Conservation (phyloP, 129 eudicot genomes). For the Saussurea involucrata region DNA sequence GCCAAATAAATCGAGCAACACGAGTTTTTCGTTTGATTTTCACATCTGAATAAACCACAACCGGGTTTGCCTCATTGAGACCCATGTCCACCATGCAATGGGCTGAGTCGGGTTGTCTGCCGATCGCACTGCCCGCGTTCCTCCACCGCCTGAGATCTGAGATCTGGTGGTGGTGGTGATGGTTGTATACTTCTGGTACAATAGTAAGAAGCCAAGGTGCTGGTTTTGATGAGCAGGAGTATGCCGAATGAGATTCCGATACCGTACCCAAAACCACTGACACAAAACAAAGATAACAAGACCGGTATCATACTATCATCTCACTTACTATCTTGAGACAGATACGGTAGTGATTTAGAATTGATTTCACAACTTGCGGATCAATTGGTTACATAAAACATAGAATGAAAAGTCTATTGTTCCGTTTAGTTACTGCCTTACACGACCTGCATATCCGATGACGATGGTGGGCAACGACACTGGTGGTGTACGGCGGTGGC, state of each 20-base stretch:
- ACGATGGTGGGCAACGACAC: too few species aligned
- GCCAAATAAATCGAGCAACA: constrained; percentile 91
- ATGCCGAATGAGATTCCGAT: constrained; percentile 87
- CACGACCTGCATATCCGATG: too few species aligned
- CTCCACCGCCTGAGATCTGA: background rate
- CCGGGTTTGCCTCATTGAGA: constrained; percentile 71
- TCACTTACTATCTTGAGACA: too few species aligned
- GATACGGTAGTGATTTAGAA: too few species aligned
- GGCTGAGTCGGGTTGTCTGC: constrained; percentile 11
- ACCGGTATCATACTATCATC: too few species aligned
- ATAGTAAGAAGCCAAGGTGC: constrained; percentile 84
- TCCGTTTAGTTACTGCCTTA: too few species aligned
- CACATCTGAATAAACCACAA: constrained; percentile 58
- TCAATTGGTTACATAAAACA: too few species aligned
- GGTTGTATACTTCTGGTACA: constrained; percentile 55
- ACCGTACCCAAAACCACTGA: constrained; percentile 83
- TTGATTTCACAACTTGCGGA: too few species aligned
- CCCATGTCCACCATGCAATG: constrained; percentile 53
- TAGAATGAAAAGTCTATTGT: too few species aligned
- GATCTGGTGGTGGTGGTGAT: constrained; percentile 12
- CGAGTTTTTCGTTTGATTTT: constrained; percentile 42
- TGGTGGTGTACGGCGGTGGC: too few species aligned
- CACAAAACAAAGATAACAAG: too few species aligned
- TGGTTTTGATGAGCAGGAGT: constrained; percentile 80
- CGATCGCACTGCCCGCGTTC: background rate